Conservation (phyloP, 2,329 filamentous ascomycete genomes). For the Dothidotthia symphoricarpi region DNA sequence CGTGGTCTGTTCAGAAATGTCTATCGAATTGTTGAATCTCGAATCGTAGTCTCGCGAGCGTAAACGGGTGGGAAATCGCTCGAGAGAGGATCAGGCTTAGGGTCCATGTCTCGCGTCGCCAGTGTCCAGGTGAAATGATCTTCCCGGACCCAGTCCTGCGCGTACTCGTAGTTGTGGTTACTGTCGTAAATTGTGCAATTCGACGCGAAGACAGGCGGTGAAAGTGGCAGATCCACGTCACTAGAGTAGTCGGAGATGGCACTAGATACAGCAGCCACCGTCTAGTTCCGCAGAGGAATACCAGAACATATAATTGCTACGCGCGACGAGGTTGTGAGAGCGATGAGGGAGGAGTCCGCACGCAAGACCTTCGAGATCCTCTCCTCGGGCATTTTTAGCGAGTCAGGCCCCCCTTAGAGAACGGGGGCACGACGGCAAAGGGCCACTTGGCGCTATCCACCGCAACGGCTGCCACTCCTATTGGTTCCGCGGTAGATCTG, state of each 20-base stretch:
- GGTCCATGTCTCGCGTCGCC: slow-evolving; percentile 33
- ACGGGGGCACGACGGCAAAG: too few species aligned
- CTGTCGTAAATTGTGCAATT: slow-evolving; percentile 3
- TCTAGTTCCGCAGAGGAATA: not conserved
- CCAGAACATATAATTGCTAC: not conserved
- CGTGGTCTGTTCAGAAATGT: too few species aligned
- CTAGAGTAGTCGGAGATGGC: slow-evolving; percentile 16
- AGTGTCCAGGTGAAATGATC: not conserved
- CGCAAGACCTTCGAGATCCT: too few species aligned
- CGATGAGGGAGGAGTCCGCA: too few species aligned
- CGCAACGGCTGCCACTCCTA: too few species aligned
- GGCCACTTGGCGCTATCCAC: too few species aligned
- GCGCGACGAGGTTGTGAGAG: not conserved
- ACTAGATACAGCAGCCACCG: not conserved
- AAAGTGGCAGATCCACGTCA: slow-evolving; percentile 22
- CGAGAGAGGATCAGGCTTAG: slow-evolving; percentile 35
- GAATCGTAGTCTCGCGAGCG: slow-evolving; percentile 17
- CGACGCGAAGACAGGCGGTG: slow-evolving; percentile 17
- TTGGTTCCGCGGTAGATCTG: too few species aligned
- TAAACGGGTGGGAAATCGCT: slow-evolving; percentile 38
- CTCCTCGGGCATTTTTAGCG: too few species aligned
- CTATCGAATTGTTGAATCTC: not conserved
- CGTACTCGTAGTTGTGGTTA: slow-evolving; percentile 2
- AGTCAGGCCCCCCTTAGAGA: too few species aligned
- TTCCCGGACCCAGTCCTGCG: not conserved